These are phyloP conservation scores for Mortierella hygrophila DNA, from an alignment of 192 early-diverging fungal genomes.

Conservation along the genomic window DNA sequence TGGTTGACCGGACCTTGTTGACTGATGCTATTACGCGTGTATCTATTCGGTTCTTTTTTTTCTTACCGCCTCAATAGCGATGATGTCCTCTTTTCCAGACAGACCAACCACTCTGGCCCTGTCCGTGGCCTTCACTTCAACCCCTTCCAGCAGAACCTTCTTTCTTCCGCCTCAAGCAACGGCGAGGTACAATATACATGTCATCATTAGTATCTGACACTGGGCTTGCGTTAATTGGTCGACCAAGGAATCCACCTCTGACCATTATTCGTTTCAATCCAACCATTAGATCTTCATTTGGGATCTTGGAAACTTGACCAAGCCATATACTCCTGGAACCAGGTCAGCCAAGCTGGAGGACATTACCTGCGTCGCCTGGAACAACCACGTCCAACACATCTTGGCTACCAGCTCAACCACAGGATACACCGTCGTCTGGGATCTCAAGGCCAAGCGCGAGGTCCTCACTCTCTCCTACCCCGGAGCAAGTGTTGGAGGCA, in stretches of 20 bases:
- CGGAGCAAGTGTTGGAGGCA: constrained; percentile 57
- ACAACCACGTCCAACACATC: constrained; percentile 92
- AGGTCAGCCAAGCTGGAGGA: constrained; percentile 89
- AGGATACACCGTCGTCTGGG: constrained; percentile 96
- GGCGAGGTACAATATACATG: constrained; percentile 79
- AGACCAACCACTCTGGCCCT: constrained; percentile 85
- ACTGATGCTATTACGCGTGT: neutral
- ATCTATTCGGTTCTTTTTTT: neutral
- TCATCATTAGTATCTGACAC: neutral
- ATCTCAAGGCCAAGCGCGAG: constrained; percentile 89
- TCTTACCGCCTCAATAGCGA: constrained; percentile 54
- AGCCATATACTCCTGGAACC: constrained; percentile 89
- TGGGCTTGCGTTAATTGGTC: neutral
- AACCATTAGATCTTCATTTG: constrained; percentile 86
- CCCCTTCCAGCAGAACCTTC: constrained; percentile 84
- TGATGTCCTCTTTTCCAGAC: constrained; percentile 72
- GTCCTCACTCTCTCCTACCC: constrained; percentile 79
- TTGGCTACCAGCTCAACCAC: constrained; percentile 92
- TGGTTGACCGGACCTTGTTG: neutral
- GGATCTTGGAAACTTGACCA: constrained; percentile 91
- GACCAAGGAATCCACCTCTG: neutral
- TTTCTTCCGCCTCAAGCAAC: constrained; percentile 91
- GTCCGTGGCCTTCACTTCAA: constrained; percentile 96
- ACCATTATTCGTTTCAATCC: neutral
- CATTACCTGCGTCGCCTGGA: constrained; percentile 93